Percentiles rank a stretch among this genome's conserved stretches.
Conservation (phyloP, 768 basidiomycete species). For the Hypholoma sublateritium region DNA sequence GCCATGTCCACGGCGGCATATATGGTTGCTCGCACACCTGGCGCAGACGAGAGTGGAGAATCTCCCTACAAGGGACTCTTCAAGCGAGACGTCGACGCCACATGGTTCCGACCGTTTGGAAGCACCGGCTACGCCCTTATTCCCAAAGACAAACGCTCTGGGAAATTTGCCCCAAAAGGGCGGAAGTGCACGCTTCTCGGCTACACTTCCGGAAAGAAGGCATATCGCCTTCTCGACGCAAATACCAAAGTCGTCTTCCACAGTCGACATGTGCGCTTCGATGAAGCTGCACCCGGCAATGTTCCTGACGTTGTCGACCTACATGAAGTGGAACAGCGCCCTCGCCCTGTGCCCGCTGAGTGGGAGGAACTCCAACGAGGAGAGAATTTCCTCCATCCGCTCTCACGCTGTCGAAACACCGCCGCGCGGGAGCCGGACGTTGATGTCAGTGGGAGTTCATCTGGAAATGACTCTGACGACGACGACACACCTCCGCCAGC, state of each 20-base stretch:
- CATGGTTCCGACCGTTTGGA: conserved; percentile 2
- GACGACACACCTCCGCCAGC: neutral
- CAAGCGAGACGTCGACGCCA: neutral
- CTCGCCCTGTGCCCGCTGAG: neutral
- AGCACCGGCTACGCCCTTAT: neutral
- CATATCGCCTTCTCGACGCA: neutral
- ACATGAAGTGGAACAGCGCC: neutral
- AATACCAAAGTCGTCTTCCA: neutral
- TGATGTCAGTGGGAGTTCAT: neutral
- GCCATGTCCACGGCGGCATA: neutral
- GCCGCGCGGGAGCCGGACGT: neutral
- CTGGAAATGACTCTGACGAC: neutral
- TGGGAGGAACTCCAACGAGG: neutral
- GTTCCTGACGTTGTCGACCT: neutral
- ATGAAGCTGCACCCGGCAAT: neutral
- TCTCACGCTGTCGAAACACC: neutral
- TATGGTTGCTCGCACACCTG: neutral
- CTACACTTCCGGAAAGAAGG: conserved; percentile 4
- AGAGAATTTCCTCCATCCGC: neutral
- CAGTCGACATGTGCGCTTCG: neutral
- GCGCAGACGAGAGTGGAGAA: neutral
- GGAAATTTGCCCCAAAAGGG: conserved; percentile 1
- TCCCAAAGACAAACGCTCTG: neutral
- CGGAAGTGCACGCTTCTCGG: neutral
- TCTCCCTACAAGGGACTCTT: neutral